A percentile compares a stretch with the other conserved stretches of the same genome.
Evolutionary conservation across 106 monocot species (phyloP).

Genomic region (Apostasia shenzhenica): DNA sequence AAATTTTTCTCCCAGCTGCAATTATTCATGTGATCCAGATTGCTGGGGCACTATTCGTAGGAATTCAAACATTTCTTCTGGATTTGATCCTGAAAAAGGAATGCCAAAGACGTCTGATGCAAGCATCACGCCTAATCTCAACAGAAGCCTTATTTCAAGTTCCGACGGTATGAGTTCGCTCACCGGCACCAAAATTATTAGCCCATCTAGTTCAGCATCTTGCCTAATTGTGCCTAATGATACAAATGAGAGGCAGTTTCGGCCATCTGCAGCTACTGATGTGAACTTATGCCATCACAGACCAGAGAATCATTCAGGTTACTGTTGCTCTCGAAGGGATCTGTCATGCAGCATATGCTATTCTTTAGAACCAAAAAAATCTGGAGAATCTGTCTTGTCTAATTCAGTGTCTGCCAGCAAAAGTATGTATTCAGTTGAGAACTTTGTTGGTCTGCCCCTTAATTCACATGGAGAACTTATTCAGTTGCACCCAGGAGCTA

Average conservation of each 20-base stretch:
- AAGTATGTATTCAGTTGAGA: conserved; percentile 13
- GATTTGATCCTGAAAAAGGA: conserved; percentile 10
- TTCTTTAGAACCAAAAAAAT: conserved; percentile 15
- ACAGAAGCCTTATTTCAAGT: conserved; percentile 1
- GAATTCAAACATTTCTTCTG: conserved; percentile 10
- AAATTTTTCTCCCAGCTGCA: conserved; percentile 4
- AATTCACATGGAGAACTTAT: conserved; percentile 72
- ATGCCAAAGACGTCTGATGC: conserved; percentile 7
- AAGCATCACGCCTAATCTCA: neutral
- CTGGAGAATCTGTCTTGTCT: neutral
- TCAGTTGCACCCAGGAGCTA: conserved; percentile 26
- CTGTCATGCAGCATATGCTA: conserved; percentile 11
- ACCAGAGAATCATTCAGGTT: conserved; percentile 6
- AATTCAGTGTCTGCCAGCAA: conserved; percentile 9
- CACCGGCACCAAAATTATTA: conserved; percentile 5
- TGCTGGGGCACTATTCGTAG: neutral
- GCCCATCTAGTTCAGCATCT: conserved; percentile 1
- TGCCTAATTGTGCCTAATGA: conserved; percentile 1
- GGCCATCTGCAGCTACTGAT: neutral
- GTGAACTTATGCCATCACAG: neutral
- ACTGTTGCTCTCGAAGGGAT: conserved; percentile 7
- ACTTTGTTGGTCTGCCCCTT: conserved; percentile 61
- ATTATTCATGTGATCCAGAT: conserved; percentile 3
- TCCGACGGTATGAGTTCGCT: conserved; percentile 12
- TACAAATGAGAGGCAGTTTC: conserved; percentile 4